A percentile compares a stretch with the other conserved stretches of the same genome.
These are phyloP conservation scores for Solanum microdontum DNA, from an alignment of 257 asterid genomes.

Conservation along the genomic window DNA sequence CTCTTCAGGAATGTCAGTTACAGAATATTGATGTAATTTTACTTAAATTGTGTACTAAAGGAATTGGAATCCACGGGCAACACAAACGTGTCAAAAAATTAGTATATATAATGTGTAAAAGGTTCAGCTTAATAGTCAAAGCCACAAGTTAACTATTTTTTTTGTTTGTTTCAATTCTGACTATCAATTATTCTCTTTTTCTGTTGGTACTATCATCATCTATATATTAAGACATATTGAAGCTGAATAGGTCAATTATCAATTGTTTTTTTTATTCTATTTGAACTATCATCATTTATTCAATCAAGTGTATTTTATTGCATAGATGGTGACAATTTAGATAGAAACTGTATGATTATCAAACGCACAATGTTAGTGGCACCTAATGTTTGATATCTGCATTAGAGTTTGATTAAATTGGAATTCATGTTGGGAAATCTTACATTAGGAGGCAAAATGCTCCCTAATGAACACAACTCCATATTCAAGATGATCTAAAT, in stretches of 20 bases:
- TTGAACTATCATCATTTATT: background rate
- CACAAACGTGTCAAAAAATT: too few species aligned
- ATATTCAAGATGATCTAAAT: background rate
- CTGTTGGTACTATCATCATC: background rate
- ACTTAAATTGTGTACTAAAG: background rate
- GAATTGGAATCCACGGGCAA: background rate
- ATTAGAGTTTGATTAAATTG: background rate
- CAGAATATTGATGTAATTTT: background rate
- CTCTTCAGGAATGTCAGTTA: background rate
- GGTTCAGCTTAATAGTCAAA: background rate
- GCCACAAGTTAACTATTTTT: background rate
- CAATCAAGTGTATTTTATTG: background rate
- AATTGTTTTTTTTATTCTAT: too few species aligned
- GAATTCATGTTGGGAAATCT: background rate
- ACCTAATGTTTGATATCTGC: background rate
- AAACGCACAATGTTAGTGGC: background rate
- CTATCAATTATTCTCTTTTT: too few species aligned
- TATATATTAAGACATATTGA: background rate
- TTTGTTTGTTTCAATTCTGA: background rate
- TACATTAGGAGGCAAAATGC: background rate
- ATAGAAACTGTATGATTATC: background rate
- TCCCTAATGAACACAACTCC: background rate
- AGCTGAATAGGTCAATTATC: background rate
- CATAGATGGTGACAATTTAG: background rate
- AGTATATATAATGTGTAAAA: background rate